Evolutionary conservation across 441 rosid genomes (phyloP), one percentile per base, ranked within the genome.

Genomic region (Mallotus repandus): DNA sequence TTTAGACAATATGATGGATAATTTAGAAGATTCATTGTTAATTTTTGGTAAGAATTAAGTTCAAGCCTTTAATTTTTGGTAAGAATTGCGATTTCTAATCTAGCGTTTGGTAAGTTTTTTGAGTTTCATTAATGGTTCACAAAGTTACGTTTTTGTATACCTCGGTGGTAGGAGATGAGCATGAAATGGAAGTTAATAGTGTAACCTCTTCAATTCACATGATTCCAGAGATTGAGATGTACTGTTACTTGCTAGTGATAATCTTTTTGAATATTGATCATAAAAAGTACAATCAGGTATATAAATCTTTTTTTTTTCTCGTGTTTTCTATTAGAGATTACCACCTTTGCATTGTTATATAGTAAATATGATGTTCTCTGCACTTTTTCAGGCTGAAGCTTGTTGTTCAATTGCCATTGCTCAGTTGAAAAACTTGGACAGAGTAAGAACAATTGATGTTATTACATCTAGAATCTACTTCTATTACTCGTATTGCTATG

Each of bases 401-500:
- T 87, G 94, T 84, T 86, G 90, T 41, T 81, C 91, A 1, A 85
- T 87, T 18, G 81, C 90, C 83, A 84, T 90, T 65, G 82, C 79
- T 16, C 86, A 88, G 50, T 69, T 87, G 76, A 87, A 85, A 81
- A 88, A 81, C 49, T 35, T 86, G 75, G 88, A 90, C 77, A 76
- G 91, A 78, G n/a, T n/a, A n/a, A 84, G 95, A 79, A 90, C 95
- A 18, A 84, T 90, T 54, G 91, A 90, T 82, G 88, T 88, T 67
- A 68, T 90, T 29, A 92, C 95, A 43, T 81, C 95, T 88, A n/a
- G n/a, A n/a, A n/a, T n/a, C n/a, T n/a, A n/a, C n/a, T n/a, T n/a
- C n/a, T n/a, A n/a, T n/a, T n/a, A 90, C 81, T 90, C 95, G 21
- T 86, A 84, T 63, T 82, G 91, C 83, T 88, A 88, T 79, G 91